Conservation (phyloP, 768 basidiomycete species). For the Leccinum arenicola region DNA sequence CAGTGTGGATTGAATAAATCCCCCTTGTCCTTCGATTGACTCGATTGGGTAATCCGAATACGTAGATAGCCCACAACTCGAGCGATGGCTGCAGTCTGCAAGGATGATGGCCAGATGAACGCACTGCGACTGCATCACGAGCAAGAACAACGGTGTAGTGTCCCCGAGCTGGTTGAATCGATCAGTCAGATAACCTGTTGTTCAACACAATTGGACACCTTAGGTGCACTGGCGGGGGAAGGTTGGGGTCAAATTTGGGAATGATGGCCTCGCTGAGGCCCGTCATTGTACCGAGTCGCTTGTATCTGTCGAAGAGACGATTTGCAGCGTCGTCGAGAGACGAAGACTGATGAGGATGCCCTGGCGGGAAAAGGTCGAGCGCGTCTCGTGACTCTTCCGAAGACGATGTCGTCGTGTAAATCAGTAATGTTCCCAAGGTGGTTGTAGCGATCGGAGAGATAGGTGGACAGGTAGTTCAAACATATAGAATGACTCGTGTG, state of each 20-base stretch:
- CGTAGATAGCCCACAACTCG: not conserved
- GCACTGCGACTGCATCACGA: not conserved
- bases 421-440: not conserved
- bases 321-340: not conserved
- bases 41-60: not conserved
- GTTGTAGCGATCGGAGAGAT: not conserved
- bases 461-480: conserved; percentile 2
- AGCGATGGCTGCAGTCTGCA: not conserved
- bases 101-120: not conserved
- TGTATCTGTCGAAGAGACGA: not conserved
- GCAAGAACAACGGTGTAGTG: no score
- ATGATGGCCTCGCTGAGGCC: no score
- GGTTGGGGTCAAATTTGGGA: no score
- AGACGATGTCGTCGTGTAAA: not conserved
- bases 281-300: no score
- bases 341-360: not conserved
- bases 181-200: not conserved
- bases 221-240: no score
- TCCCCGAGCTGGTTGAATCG: not conserved
- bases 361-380: not conserved
- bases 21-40: not conserved
- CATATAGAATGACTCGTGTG: not conserved
- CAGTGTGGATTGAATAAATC: not conserved
- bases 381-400: not conserved
- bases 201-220: no score